phyloP scores from a whole-genome alignment of 208 protist species.

The Crithidia expoeki region DNA sequence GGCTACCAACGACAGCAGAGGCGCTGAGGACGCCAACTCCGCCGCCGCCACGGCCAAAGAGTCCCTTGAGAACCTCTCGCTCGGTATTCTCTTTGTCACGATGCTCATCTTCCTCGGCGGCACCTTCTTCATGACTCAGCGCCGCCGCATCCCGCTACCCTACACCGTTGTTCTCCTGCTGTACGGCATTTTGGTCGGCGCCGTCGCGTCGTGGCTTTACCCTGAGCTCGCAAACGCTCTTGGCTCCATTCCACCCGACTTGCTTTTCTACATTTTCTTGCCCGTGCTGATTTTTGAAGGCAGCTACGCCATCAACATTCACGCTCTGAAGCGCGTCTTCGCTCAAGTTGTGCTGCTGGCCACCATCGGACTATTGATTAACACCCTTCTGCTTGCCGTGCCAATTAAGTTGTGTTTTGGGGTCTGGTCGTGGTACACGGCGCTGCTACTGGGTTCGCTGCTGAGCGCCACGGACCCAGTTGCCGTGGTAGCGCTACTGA shows the following conservation, averaged over 20 bases:
- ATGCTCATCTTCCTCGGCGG: slow-evolving; percentile 80
- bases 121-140: slow-evolving; percentile 74
- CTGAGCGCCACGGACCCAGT: slow-evolving; percentile 92
- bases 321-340: slow-evolving; percentile 70
- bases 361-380: slow-evolving; percentile 77
- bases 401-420: slow-evolving; percentile 54
- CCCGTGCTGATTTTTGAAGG: slow-evolving; percentile 92
- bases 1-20: background rate
- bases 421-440: slow-evolving; percentile 71
- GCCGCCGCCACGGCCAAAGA: background rate
- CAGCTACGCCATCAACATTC: slow-evolving; percentile 83
- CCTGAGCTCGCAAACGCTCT: slow-evolving; percentile 58
- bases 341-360: slow-evolving; percentile 74
- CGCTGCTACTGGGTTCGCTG: slow-evolving; percentile 77
- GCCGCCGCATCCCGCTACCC: slow-evolving; percentile 61
- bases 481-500: slow-evolving; percentile 86
- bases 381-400: slow-evolving; percentile 64
- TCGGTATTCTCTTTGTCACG: slow-evolving; percentile 62
- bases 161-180: slow-evolving; percentile 86
- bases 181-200: slow-evolving; percentile 78
- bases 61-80: slow-evolving; percentile 38
- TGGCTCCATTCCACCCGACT: slow-evolving; percentile 71
- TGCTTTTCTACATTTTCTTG: slow-evolving; percentile 91
- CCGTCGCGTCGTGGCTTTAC: slow-evolving; percentile 47
- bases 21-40: background rate